Conservation (phyloP, 805 yeast genomes). For the Spathaspora passalidarum region DNA sequence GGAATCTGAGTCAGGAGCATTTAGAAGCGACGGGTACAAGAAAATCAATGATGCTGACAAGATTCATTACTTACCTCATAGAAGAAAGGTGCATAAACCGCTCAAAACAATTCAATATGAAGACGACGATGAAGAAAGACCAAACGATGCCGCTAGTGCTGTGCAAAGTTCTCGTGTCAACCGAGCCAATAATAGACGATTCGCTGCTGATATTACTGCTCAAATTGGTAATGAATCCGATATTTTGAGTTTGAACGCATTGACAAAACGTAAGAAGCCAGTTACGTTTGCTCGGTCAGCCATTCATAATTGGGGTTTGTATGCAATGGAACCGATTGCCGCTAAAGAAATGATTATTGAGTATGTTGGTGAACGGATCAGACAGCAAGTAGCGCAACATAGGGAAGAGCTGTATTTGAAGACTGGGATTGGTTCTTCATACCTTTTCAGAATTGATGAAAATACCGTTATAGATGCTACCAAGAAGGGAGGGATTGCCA, state of each 20-base stretch:
- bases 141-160: constrained; percentile 13
- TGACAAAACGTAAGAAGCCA: constrained; percentile 86
- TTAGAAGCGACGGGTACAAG: constrained; percentile 68
- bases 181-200: constrained; percentile 81
- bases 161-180: constrained; percentile 75
- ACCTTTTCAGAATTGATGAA: constrained; percentile 88
- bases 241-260: constrained; percentile 75
- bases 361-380: constrained; percentile 91
- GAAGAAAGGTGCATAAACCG: constrained; percentile 67
- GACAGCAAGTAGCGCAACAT: constrained; percentile 92
- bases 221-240: constrained; percentile 83
- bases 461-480: constrained; percentile 96
- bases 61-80: constrained; percentile 76
- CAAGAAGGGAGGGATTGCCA: constrained; percentile 93
- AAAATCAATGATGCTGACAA: constrained; percentile 74
- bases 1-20: constrained; percentile 54
- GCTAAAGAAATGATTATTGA: constrained; percentile 97
- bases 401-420: constrained; percentile 82
- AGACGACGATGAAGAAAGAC: constrained; percentile 40
- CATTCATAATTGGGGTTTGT: constrained; percentile 97
- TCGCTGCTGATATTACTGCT: constrained; percentile 85
- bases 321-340: constrained; percentile 93
- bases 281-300: constrained; percentile 97
- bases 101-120: constrained; percentile 69
- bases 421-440: constrained; percentile 94